Conservation (phyloP, 306 rosid species). For the Vachellia pachyceras region DNA sequence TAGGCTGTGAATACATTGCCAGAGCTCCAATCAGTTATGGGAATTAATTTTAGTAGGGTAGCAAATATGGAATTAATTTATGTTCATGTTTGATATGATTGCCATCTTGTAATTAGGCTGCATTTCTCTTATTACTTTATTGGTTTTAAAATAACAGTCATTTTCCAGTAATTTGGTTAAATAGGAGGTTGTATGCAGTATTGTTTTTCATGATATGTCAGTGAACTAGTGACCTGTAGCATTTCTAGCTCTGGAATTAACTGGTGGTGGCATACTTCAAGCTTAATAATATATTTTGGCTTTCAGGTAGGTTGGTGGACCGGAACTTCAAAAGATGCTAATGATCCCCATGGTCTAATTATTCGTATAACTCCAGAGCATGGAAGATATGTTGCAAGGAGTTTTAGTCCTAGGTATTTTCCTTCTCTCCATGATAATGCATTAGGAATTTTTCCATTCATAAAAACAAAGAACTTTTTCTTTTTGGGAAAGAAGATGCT, state of each 20-base stretch:
- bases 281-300: slow-evolving; percentile 27
- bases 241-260: slow-evolving; percentile 30
- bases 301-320: slow-evolving; percentile 99
- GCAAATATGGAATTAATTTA: slow-evolving; percentile 13
- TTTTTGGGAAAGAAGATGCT: slow-evolving; percentile 24
- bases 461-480: not conserved
- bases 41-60: slow-evolving; percentile 9
- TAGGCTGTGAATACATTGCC: slow-evolving; percentile 24
- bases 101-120: not conserved
- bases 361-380: slow-evolving; percentile 95
- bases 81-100: slow-evolving; percentile 25
- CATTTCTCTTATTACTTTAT: slow-evolving; percentile 20
- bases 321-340: slow-evolving; percentile 71
- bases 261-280: not conserved
- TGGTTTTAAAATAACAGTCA: slow-evolving; percentile 12
- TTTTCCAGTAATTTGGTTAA: not conserved
- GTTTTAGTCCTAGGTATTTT: slow-evolving; percentile 89
- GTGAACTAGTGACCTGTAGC: slow-evolving; percentile 23
- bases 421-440: slow-evolving; percentile 29
- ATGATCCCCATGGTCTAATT: slow-evolving; percentile 79
- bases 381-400: slow-evolving; percentile 97
- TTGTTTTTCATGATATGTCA: slow-evolving; percentile 16
- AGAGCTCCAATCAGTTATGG: slow-evolving; percentile 26
- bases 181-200: slow-evolving; percentile 6
- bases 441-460: slow-evolving; percentile 32